Evolutionary conservation across 2,329 filamentous ascomycete genomes (phyloP), one percentile per base, ranked within the genome.

Genomic region (Coniosporium tulheliwenetii): DNA sequence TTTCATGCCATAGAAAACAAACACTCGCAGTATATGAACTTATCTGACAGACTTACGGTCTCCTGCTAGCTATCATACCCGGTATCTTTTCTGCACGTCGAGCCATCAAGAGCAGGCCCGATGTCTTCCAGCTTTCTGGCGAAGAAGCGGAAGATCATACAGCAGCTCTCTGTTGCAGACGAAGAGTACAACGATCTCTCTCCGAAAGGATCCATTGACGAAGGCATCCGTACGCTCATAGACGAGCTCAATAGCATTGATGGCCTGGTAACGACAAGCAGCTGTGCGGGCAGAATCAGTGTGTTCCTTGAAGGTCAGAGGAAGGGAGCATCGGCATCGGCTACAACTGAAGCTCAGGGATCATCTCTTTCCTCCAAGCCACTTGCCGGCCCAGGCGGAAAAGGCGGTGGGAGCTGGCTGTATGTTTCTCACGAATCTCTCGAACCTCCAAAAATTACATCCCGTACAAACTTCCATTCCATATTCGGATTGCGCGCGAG

Each of bases 211-310:
- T 81, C 78, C 1, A 73, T 96, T 14, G 89, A 96, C 57, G 73
- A 66, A 38, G 81, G 77, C 1, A 86, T 96, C 48, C 73, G 79
- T 37, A 70, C 78, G 15, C 66, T 95, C 41, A 86, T 96, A 45
- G 69, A 71, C 39, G 76, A 81, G 48, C 80, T 96, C 56, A 96
- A 96, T 59, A 57, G 52, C 1, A 55, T 80, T 5, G 71, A 78
- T 1, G 85, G 84, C 1, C 73, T 87, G 34, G 85, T 93, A 30
- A 95, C 89, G 1, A 95, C 87, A 2, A 94, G 86, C 61, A 94
- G 86, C 59, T 96, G 89, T 57, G 83, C 85, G 2, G 89, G 89
- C 1, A 70, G 89, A 40, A 74, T 93, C 37, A 87, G 82, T 47
- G 82, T 95, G 3, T 96, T 93, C 53, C 66, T 93, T 1, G 89